Base-by-base conservation (phyloP, 169 alveolate genomes). In the Amoebophrya sp. region DNA sequence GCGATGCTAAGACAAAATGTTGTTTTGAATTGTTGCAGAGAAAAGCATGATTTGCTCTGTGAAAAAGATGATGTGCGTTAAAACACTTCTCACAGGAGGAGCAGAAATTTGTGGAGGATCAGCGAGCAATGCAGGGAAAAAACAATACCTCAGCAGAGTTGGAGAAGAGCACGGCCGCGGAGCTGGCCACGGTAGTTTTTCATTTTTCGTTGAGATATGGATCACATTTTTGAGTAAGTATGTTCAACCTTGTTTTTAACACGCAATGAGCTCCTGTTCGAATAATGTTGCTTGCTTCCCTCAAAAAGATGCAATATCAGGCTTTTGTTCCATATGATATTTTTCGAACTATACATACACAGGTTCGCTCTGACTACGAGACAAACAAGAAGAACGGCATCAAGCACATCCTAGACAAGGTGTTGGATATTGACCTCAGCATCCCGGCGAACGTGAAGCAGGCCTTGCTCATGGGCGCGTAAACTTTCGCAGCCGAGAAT, bases 351-450 rank as follows among this genome's bases (percentile, higher is more conserved):
- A n/a, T n/a, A n/a, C n/a, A n/a, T n/a, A n/a, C n/a, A 53, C 83
- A 65, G 83, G 83, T 65, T 1, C 18, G n/a, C 39, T 29, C 39
- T 6, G 36, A 65, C 39, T 65, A 65, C 83, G 83, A 65, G 26
- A 0, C 36, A 29, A 65, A 65, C 83, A 65, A 65, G 83, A 65
- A 65, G 83, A 29, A 65, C 39, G 83, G 38, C 2, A 65, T 65
- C 83, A 65, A 65, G 83, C n/a, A 26, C 83, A 65, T 65, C 33
- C 33, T 65, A 36, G 83, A 65, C 33, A 65, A 65, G 83, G 83
- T 65, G 83, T 26, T 65, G 36, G 83, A 65, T 36, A 65, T 65
- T 36, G 83, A 65, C 33, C 83, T 65, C 39, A 65, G 33, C 33
- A 26, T 65, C 83, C 83, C 83, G 36, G 26, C 10, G 2, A 65